Evolutionary conservation across 2,329 filamentous ascomycete genomes (phyloP).

Genomic region (Xylariaceae sp.): DNA sequence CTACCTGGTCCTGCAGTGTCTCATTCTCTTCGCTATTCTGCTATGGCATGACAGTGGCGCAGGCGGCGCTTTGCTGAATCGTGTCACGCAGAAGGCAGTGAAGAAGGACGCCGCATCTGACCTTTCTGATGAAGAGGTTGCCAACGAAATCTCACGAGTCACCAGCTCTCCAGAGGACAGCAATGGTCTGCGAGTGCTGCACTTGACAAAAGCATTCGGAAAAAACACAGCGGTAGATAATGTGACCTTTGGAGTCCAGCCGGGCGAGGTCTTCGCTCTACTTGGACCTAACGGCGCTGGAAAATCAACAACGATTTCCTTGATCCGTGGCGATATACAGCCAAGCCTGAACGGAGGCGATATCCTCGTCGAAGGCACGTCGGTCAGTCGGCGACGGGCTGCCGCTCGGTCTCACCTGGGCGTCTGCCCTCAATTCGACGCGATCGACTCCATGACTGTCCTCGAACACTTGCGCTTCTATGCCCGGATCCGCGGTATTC

Average conservation of each 20-base stretch:
- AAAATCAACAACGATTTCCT: conserved; percentile 81
- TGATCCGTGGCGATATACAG: conserved; percentile 81
- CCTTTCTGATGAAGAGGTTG: conserved; percentile 50
- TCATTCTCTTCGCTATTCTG: conserved; percentile 63
- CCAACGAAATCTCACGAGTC: conserved; percentile 56
- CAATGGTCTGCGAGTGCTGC: conserved; percentile 69
- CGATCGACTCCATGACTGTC: conserved; percentile 86
- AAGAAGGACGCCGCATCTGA: conserved; percentile 21
- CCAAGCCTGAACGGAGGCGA: conserved; percentile 66
- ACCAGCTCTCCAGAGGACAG: conserved; percentile 37
- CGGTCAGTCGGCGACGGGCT: conserved; percentile 64
- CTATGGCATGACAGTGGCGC: conserved; percentile 77
- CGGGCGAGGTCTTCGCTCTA: conserved; percentile 79
- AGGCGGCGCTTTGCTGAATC: conserved; percentile 39
- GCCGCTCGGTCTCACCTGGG: conserved; percentile 70
- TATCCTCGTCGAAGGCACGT: conserved; percentile 70
- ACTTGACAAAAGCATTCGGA: conserved; percentile 74
- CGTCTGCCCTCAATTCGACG: conserved; percentile 86
- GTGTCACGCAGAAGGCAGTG: conserved; percentile 22
- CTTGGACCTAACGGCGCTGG: conserved; percentile 88
- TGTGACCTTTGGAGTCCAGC: conserved; percentile 72
- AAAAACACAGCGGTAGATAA: conserved; percentile 77
- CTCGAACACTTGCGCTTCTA: conserved; percentile 83
- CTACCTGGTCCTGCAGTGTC: conserved; percentile 68
- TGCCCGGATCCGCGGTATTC: conserved; percentile 72